Base-by-base conservation (phyloP, 2,329 filamentous ascomycete genomes). In the Neonectria neomacrospora region DNA sequence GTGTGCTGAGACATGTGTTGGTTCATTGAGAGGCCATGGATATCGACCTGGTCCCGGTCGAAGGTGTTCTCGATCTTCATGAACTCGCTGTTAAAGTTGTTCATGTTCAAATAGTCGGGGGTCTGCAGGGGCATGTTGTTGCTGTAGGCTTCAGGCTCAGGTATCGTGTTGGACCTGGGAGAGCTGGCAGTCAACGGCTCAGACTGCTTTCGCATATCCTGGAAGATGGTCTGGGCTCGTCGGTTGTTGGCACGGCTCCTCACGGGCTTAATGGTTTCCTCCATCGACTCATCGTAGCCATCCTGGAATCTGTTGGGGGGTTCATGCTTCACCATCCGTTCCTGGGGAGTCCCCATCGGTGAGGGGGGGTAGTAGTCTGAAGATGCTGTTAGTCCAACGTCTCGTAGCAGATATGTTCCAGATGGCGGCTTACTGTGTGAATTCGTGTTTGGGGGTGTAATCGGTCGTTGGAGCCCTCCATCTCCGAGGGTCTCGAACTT, bases 341-440 rank as follows among this genome's bases (percentile, higher is more conserved):
- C 78, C 65, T 84, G 82, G 45, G 90, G 89, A 20, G 88, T 91
- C 55, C 88, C 86, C 71, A 85, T 86, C 56, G 91, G 90, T 28
- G 90, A 92, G 48, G 89, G 85, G 61, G 90, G 90, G 67, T 87
- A 86, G 71, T 88, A 90, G 68, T 81, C 89, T 89, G 62, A 55
- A 32, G 23, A 48, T 34, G 12, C 44, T 65, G 34, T 64, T 48
- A 58, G 53, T 51, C 55, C 63, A 30, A 32, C 16, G 54, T 11
- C 63, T n/a, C 53, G 54, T 54, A 32, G 42, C 42, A 64, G 30
- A 59, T 45, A 18, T 34, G 44, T 50, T 14, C 9, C 11, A 3
- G 30, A n/a, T 7, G 23, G 37, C 14, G 34, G 71, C 88, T 80
- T 81, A 91, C 90, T 82, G 71, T 80, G 80, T 73, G 79, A 82